phyloP scores from a whole-genome alignment of 352 stramenopile species.

The Phytophthora citrophthora region DNA sequence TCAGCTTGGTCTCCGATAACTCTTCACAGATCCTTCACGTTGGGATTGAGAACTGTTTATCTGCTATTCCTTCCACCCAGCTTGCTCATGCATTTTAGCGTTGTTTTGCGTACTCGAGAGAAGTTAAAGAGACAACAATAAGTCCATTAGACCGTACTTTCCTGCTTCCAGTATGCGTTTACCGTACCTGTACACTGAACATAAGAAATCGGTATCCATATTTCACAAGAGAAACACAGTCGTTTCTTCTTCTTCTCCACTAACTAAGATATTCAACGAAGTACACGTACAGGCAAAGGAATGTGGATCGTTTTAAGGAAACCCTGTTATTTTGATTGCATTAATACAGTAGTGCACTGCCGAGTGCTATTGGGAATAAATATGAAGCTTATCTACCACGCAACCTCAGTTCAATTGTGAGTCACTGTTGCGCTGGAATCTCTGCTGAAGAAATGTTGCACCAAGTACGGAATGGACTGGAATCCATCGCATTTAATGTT shows the following conservation, averaged over 20 bases:
- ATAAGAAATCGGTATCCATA: background rate
- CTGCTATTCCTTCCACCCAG: constrained; percentile 12
- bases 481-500: constrained; percentile 44
- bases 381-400: too few relatives aligned
- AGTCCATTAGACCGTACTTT: constrained; percentile 33
- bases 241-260: too few relatives aligned
- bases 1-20: constrained; percentile 13
- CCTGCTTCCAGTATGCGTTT: background rate
- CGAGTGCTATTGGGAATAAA: too few relatives aligned
- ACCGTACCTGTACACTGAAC: background rate
- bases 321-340: too few relatives aligned
- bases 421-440: background rate
- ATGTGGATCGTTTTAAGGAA: too few relatives aligned
- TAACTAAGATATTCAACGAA: too few relatives aligned
- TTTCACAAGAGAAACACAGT: too few relatives aligned
- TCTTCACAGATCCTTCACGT: constrained; percentile 13
- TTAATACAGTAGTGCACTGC: too few relatives aligned
- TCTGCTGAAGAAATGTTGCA: constrained; percentile 50
- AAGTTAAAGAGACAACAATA: constrained; percentile 40
- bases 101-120: constrained; percentile 32
- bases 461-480: constrained; percentile 48
- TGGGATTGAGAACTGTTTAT: constrained; percentile 20
- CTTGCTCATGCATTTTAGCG: constrained; percentile 29
- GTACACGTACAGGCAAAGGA: too few relatives aligned
- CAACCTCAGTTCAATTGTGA: constrained; percentile 38